These are phyloP conservation scores for Colletotrichum lini DNA, from an alignment of 2,329 filamentous ascomycete genomes.

Conservation along the genomic window DNA sequence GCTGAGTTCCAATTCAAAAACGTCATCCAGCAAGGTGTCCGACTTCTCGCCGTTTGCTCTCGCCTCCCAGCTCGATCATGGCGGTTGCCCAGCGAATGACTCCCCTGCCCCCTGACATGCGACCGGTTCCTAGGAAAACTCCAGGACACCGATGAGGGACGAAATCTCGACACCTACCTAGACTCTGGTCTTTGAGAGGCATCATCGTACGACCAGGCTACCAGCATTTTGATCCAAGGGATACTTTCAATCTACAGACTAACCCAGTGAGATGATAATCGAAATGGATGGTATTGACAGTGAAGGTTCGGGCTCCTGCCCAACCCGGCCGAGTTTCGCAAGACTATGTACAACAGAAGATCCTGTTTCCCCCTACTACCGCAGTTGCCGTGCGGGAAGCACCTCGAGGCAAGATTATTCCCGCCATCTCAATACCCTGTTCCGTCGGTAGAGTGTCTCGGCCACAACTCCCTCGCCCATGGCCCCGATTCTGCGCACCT, in stretches of 20 bases:
- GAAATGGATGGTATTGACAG: too few species aligned
- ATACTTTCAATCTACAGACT: too few species aligned
- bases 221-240: too few species aligned
- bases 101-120: too few species aligned
- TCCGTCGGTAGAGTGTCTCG: background rate
- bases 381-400: background rate
- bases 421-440: background rate
- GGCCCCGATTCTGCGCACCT: constrained; percentile 13
- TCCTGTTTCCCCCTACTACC: background rate
- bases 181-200: too few species aligned
- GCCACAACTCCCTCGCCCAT: background rate
- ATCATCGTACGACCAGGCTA: too few species aligned
- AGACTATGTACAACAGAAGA: background rate
- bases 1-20: background rate
- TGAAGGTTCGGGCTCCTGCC: background rate
- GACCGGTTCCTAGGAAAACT: too few species aligned
- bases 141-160: too few species aligned
- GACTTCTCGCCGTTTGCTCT: background rate
- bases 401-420: background rate
- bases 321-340: background rate
- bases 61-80: background rate
- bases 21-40: background rate
- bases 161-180: too few species aligned
- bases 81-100: background rate
- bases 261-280: too few species aligned